A percentile compares a stretch with the other conserved stretches of the same genome.
These are phyloP conservation scores for Setaria viridis DNA, from an alignment of 202 grass and related monocot genomes.

Conservation along the genomic window DNA sequence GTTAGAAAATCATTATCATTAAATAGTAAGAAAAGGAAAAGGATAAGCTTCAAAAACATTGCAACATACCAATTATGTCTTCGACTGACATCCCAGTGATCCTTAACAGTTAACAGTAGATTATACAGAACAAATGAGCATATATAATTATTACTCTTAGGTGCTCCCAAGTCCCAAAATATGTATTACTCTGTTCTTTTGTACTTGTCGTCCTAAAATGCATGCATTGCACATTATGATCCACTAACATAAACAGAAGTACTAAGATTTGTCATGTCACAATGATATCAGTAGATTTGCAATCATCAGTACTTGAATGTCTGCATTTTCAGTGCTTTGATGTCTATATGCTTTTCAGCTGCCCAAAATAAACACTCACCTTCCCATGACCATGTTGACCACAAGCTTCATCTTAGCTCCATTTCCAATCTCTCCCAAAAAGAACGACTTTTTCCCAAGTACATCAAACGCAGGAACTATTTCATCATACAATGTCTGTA, in stretches of 20 bases:
- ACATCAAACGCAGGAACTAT: conserved; percentile 84
- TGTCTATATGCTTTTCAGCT: neutral
- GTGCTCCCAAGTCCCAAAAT: neutral
- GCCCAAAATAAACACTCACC: conserved; percentile 55
- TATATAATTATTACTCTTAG: neutral
- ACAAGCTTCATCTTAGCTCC: conserved; percentile 98
- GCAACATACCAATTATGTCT: neutral
- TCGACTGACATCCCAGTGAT: conserved; percentile 26
- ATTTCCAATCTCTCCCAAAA: conserved; percentile 88
- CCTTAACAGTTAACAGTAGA: conserved; percentile 33
- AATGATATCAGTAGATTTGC: neutral
- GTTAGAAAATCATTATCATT: conserved; percentile 38
- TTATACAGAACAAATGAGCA: neutral
- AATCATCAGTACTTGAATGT: neutral
- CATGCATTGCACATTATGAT: neutral
- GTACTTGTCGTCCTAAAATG: neutral
- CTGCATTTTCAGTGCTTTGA: neutral
- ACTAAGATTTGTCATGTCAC: neutral
- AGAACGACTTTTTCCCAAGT: conserved; percentile 95
- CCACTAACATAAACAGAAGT: neutral
- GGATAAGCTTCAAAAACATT: neutral
- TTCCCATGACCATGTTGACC: conserved; percentile 99
- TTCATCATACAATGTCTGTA: conserved; percentile 81
- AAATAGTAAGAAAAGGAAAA: neutral
- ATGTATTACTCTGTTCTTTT: neutral